Conservation (phyloP, 1,284 basidiomycete species). For the Phlebopus sp. region DNA sequence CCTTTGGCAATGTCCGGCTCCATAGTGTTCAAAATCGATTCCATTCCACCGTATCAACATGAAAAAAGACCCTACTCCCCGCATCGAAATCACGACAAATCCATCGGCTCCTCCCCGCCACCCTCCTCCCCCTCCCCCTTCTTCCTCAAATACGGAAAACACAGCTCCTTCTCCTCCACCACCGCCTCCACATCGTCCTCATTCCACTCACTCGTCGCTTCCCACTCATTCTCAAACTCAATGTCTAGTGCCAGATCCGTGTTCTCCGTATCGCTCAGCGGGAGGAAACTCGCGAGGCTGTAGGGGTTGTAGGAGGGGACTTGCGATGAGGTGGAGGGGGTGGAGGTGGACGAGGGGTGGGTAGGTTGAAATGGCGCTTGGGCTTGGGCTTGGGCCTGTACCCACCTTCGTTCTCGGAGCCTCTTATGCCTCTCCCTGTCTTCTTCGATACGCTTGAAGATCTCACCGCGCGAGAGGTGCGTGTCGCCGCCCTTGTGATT, state of each 20-base stretch:
- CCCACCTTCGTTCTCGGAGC: conserved; percentile 90
- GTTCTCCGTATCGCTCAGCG: conserved; percentile 33
- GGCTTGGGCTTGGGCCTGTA: conserved; percentile 70
- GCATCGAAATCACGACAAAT: conserved; percentile 46
- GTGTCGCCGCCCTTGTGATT: conserved; percentile 8
- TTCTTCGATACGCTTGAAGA: conserved; percentile 89
- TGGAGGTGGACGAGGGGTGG: neutral
- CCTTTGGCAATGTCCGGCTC: too few relatives aligned
- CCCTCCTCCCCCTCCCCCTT: conserved; percentile 17
- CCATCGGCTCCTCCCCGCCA: conserved; percentile 51
- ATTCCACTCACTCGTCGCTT: conserved; percentile 83
- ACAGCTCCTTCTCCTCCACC: conserved; percentile 63
- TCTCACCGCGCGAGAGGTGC: conserved; percentile 60
- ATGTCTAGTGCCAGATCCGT: conserved; percentile 24
- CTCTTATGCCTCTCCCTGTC: conserved; percentile 94
- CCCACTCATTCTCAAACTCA: conserved; percentile 90
- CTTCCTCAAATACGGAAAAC: conserved; percentile 41
- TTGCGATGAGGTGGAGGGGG: neutral
- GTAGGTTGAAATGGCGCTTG: conserved; percentile 2
- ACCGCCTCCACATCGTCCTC: conserved; percentile 82
- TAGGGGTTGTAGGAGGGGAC: conserved; percentile 9
- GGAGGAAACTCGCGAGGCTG: conserved; percentile 21
- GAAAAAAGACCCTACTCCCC: too few relatives aligned
- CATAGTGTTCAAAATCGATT: too few relatives aligned
- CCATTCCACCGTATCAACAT: too few relatives aligned